These are phyloP conservation scores for Aspergillus pseudotamarii DNA, from an alignment of 2,329 filamentous ascomycete species.

Conservation along the genomic window DNA sequence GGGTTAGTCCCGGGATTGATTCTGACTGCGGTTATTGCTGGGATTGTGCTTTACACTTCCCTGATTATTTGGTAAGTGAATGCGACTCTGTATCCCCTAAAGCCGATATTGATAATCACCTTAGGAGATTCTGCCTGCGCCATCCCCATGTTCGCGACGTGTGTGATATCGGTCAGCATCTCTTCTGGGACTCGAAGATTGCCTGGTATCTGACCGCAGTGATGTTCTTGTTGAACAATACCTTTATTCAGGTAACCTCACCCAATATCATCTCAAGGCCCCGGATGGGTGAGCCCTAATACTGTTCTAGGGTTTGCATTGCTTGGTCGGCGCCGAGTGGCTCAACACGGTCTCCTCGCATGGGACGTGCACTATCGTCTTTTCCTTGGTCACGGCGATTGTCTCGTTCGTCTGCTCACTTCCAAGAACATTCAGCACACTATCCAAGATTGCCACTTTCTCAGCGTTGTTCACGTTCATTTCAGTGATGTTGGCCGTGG, in stretches of 20 bases:
- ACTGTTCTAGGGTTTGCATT: slow-evolving; percentile 67
- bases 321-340: slow-evolving; percentile 82
- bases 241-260: slow-evolving; percentile 71
- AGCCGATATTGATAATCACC: slow-evolving; percentile 30
- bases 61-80: slow-evolving; percentile 61
- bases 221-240: slow-evolving; percentile 95
- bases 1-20: slow-evolving; percentile 86
- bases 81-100: not conserved
- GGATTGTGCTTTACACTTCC: slow-evolving; percentile 80
- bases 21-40: slow-evolving; percentile 76
- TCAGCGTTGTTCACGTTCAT: slow-evolving; percentile 89
- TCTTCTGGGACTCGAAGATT: slow-evolving; percentile 83
- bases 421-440: slow-evolving; percentile 79
- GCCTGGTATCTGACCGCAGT: slow-evolving; percentile 69
- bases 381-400: slow-evolving; percentile 72
- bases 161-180: slow-evolving; percentile 92
- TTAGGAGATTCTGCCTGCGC: slow-evolving; percentile 84
- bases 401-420: slow-evolving; percentile 79
- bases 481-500: slow-evolving; percentile 79
- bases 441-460: slow-evolving; percentile 76
- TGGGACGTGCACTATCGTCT: slow-evolving; percentile 76
- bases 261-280: not conserved
- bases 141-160: slow-evolving; percentile 92
- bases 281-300: slow-evolving; percentile 4
- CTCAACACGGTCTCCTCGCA: slow-evolving; percentile 83